Percentiles rank a stretch among this genome's conserved stretches.
These are phyloP conservation scores for Penicillium pulvis DNA, from an alignment of 495 filamentous ascomycete species.

Conservation along the genomic window DNA sequence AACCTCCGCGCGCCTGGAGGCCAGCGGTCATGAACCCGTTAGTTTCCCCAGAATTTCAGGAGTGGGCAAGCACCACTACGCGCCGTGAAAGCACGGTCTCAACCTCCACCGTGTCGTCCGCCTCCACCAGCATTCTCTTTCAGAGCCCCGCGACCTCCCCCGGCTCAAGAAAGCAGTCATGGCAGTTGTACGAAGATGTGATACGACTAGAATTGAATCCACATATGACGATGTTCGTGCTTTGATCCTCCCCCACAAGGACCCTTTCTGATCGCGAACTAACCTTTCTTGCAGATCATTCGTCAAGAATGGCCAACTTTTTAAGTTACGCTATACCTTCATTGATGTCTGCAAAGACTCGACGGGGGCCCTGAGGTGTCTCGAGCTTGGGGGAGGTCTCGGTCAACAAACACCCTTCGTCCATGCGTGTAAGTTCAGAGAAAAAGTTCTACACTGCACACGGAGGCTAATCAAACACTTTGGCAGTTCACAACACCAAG, in stretches of 20 bases:
- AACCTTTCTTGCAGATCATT: slow-evolving; percentile 35
- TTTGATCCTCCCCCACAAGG: background rate
- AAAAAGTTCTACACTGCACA: background rate
- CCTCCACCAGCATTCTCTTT: slow-evolving; percentile 39
- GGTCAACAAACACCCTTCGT: slow-evolving; percentile 45
- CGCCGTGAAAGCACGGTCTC: slow-evolving; percentile 42
- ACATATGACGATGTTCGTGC: slow-evolving; percentile 43
- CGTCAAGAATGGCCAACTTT: slow-evolving; percentile 39
- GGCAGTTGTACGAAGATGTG: slow-evolving; percentile 40
- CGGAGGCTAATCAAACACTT: background rate
- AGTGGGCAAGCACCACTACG: slow-evolving; percentile 39
- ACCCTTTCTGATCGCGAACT: background rate
- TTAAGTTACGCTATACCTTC: slow-evolving; percentile 45
- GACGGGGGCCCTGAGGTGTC: slow-evolving; percentile 38
- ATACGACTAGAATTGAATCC: slow-evolving; percentile 39
- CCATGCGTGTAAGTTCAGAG: slow-evolving; percentile 40
- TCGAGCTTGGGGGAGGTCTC: slow-evolving; percentile 43
- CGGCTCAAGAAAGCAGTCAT: slow-evolving; percentile 37
- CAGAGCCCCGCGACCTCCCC: slow-evolving; percentile 36
- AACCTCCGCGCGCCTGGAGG: slow-evolving; percentile 1
- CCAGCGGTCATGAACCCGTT: slow-evolving; percentile 30
- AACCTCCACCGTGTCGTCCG: slow-evolving; percentile 43
- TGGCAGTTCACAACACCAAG: slow-evolving; percentile 42
- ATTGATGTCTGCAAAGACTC: slow-evolving; percentile 48
- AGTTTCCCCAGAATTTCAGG: slow-evolving; percentile 31